Evolutionary conservation across 768 basidiomycete genomes (phyloP).

Genomic region (Boletus rufocinnamomeus): DNA sequence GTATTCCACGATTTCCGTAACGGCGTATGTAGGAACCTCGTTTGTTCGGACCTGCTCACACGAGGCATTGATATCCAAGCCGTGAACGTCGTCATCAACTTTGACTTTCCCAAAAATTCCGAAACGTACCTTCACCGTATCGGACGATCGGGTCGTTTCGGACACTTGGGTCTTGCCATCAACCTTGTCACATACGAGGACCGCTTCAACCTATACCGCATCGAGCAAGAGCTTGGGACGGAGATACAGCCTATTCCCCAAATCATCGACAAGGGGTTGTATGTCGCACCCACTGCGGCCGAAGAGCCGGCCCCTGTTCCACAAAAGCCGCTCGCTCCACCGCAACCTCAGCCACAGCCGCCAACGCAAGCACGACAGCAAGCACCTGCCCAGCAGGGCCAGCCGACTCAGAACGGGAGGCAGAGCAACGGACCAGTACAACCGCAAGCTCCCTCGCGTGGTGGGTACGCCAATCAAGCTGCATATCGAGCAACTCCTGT

Average conservation of each 20-base stretch:
- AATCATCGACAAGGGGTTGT: constrained; percentile 85
- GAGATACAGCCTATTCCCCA: constrained; percentile 97
- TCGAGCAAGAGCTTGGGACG: constrained; percentile 97
- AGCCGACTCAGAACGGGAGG: constrained; percentile 30
- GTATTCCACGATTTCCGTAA: constrained; percentile 99
- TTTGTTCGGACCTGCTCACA: constrained; percentile 96
- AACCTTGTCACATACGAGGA: constrained; percentile 99
- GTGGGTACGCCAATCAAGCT: constrained; percentile 26
- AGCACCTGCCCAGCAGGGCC: constrained; percentile 25
- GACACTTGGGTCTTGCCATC: constrained; percentile 95
- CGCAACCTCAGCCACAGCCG: constrained; percentile 35
- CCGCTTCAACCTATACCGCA: constrained; percentile 94
- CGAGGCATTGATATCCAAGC: constrained; percentile 99
- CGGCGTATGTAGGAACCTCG: constrained; percentile 97
- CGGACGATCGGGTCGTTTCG: constrained; percentile 96
- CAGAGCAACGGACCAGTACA: constrained; percentile 29
- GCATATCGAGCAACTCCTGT: constrained; percentile 32
- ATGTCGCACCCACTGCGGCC: constrained; percentile 75
- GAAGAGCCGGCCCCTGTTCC: constrained; percentile 51
- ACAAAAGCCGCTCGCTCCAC: constrained; percentile 38
- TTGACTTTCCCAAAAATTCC: constrained; percentile 98
- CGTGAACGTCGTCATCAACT: constrained; percentile 99
- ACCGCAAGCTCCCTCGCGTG: constrained; percentile 26
- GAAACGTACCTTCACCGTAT: constrained; percentile 99
- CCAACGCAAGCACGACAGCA: constrained; percentile 34